phyloP scores from a whole-genome alignment of 2,329 filamentous ascomycete genomes.

The Aspergillus fijiensis region DNA sequence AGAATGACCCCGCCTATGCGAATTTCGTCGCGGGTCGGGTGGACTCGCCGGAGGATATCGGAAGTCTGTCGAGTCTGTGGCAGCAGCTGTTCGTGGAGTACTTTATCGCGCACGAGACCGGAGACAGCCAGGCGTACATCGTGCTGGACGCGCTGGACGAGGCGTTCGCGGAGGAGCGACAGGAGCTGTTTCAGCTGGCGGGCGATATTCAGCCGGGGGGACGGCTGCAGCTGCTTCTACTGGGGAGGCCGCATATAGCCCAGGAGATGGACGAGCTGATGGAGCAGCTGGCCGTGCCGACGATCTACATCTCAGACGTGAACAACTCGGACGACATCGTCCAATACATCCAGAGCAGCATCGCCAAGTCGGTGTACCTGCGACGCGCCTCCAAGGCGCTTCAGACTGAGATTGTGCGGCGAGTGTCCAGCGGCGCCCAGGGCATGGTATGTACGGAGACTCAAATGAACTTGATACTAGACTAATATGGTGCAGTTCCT shows the following conservation, averaged over 20 bases:
- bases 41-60: constrained; percentile 43
- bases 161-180: constrained; percentile 40
- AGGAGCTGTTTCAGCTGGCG: constrained; percentile 40
- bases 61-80: constrained; percentile 48
- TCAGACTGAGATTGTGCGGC: constrained; percentile 38
- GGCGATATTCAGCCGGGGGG: constrained; percentile 19
- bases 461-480: no score
- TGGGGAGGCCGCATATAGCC: constrained; percentile 45
- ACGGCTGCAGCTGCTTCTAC: constrained; percentile 34
- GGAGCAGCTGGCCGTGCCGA: constrained; percentile 31
- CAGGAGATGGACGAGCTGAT: constrained; percentile 34
- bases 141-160: constrained; percentile 52
- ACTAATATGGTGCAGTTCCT: constrained; percentile 36
- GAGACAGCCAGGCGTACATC: constrained; percentile 42
- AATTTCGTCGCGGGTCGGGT: constrained; percentile 1
- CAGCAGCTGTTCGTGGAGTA: constrained; percentile 44
- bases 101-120: constrained; percentile 33
- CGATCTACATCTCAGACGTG: constrained; percentile 46
- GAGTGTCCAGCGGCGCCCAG: constrained; percentile 45
- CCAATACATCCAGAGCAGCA: constrained; percentile 45
- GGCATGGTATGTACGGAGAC: constrained; percentile 31
- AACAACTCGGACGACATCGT: constrained; percentile 47
- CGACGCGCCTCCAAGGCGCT: constrained; percentile 31
- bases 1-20: constrained; percentile 46
- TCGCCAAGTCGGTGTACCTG: constrained; percentile 43